Conservation (phyloP, 1,139 yeast species). For the Kurtzmaniella quercitrusa region DNA sequence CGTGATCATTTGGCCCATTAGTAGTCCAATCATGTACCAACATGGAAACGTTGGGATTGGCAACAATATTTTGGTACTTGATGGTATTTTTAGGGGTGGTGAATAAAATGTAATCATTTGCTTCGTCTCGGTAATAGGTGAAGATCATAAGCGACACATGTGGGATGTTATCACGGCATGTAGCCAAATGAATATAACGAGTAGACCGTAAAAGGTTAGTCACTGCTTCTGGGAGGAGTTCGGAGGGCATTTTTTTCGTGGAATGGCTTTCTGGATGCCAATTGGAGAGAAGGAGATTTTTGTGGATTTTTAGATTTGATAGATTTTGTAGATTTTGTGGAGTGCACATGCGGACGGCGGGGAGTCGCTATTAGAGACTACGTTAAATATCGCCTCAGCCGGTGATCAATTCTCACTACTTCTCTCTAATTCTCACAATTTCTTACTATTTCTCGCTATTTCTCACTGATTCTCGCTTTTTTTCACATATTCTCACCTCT, state of each 20-base stretch:
- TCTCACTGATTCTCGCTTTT: not conserved
- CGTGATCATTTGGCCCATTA: conserved; percentile 29
- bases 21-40: conserved; percentile 86
- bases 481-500: not conserved
- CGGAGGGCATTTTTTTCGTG: conserved; percentile 8
- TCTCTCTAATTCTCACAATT: not conserved
- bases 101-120: conserved; percentile 52
- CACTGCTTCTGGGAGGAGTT: conserved; percentile 54
- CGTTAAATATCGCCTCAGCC: too few species aligned
- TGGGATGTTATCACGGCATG: conserved; percentile 64
- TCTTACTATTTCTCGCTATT: not conserved
- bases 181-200: conserved; percentile 76
- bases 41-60: conserved; percentile 73
- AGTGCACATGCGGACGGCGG: too few species aligned
- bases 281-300: too few species aligned
- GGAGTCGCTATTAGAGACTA: too few species aligned
- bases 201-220: conserved; percentile 51
- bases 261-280: too few species aligned
- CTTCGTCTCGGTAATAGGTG: conserved; percentile 49
- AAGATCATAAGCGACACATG: conserved; percentile 90
- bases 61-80: conserved; percentile 61
- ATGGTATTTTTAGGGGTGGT: conserved; percentile 68
- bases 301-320: too few species aligned
- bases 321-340: not conserved
- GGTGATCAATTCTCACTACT: not conserved